Conservation (phyloP, 2,329 filamentous ascomycete species). For the Grosmannia huntii region DNA sequence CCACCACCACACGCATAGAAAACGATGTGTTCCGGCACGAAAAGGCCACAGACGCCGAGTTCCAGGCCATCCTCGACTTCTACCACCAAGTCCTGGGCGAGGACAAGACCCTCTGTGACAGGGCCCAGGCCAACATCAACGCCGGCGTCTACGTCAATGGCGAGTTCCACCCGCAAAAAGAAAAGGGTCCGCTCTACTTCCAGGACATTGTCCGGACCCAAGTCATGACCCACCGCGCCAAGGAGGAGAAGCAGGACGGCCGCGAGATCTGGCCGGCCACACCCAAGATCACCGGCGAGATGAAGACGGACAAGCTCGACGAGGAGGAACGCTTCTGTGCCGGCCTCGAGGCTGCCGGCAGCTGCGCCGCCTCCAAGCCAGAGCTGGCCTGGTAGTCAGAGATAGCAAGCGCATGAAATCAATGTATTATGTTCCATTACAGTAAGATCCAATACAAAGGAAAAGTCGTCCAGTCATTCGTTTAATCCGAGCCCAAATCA, state of each 20-base stretch:
- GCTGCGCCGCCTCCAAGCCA: background rate
- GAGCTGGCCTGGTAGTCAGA: background rate
- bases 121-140: conserved; percentile 36
- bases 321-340: conserved; percentile 18
- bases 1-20: conserved; percentile 29
- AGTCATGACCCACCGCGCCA: conserved; percentile 17
- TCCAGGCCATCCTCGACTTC: conserved; percentile 30
- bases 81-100: conserved; percentile 39
- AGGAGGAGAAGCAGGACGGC: conserved; percentile 12
- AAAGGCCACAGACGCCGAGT: conserved; percentile 31
- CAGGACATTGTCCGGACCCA: conserved; percentile 16
- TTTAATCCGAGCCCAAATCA: no score
- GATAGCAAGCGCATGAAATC: background rate
- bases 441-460: background rate
- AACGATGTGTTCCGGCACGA: conserved; percentile 40
- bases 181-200: conserved; percentile 39
- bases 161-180: conserved; percentile 36
- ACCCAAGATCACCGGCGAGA: conserved; percentile 12
- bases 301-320: conserved; percentile 13
- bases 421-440: background rate
- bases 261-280: conserved; percentile 20
- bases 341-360: background rate
- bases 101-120: conserved; percentile 36
- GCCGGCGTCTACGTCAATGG: conserved; percentile 37
- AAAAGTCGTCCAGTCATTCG: background rate